These are phyloP conservation scores for Komagataella pastoris DNA, from an alignment of 805 yeast species.

Conservation along the genomic window DNA sequence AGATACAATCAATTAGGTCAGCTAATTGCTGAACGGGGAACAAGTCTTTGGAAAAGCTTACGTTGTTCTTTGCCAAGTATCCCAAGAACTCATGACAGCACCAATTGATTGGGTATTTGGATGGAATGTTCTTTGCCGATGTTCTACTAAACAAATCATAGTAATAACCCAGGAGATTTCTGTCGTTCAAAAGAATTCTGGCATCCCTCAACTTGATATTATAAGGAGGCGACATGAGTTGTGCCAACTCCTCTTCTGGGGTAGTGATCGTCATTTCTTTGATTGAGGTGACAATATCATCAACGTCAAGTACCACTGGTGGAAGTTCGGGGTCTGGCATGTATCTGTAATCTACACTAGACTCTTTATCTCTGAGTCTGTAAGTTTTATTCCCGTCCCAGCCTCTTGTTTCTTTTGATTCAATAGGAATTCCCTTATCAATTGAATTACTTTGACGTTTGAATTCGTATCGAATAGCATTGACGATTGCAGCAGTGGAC, in stretches of 20 bases:
- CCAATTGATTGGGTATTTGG: constrained; percentile 57
- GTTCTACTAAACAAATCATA: constrained; percentile 21
- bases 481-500: constrained; percentile 64
- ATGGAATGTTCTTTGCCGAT: constrained; percentile 10
- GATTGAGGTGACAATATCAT: constrained; percentile 27
- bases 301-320: constrained; percentile 28
- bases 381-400: constrained; percentile 76
- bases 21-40: constrained; percentile 32
- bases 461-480: constrained; percentile 66
- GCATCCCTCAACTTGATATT: constrained; percentile 62
- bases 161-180: constrained; percentile 39
- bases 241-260: constrained; percentile 44
- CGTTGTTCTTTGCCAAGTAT: constrained; percentile 36
- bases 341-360: constrained; percentile 77
- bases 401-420: constrained; percentile 61
- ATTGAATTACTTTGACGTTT: constrained; percentile 48
- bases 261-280: constrained; percentile 32
- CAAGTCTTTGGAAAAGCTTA: constrained; percentile 16
- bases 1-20: constrained; percentile 39
- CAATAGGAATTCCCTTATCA: constrained; percentile 14
- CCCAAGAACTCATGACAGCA: constrained; percentile 73
- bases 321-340: constrained; percentile 93
- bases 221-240: constrained; percentile 36
- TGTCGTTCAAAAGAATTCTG: constrained; percentile 42
- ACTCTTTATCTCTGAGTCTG: constrained; percentile 64